These are phyloP conservation scores for Trypanosoma mega DNA, from an alignment of 208 protist genomes.

Conservation along the genomic window DNA sequence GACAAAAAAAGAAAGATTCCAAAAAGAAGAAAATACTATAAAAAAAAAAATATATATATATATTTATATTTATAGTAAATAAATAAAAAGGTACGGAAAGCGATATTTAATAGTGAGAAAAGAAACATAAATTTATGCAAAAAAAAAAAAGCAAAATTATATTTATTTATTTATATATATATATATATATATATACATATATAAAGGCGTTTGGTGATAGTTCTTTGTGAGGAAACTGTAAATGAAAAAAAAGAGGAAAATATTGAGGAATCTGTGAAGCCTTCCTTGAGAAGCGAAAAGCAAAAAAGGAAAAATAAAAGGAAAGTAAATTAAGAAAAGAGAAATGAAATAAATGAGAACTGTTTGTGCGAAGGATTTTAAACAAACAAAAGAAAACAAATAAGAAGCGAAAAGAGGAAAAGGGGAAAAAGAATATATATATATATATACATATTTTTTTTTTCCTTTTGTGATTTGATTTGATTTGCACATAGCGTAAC, in stretches of 20 bases:
- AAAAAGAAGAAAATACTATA: too few relatives aligned
- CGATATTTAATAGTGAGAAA: too few relatives aligned
- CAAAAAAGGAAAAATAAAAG: conserved; percentile 2
- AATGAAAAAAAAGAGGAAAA: conserved; percentile 11
- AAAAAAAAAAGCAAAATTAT: too few relatives aligned
- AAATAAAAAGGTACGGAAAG: too few relatives aligned
- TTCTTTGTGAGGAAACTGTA: neutral
- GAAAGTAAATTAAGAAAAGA: neutral
- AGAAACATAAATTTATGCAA: too few relatives aligned
- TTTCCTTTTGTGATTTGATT: neutral
- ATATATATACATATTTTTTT: neutral
- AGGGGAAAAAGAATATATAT: neutral
- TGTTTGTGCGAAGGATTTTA: neutral
- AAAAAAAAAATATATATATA: too few relatives aligned
- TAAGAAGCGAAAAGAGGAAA: conserved; percentile 4
- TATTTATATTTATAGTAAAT: too few relatives aligned
- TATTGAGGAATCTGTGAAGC: neutral
- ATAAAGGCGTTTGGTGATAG: neutral
- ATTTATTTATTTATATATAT: neutral
- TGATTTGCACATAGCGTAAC: too few relatives aligned
- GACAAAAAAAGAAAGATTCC: too few relatives aligned
- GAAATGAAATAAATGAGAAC: conserved; percentile 6
- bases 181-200: neutral
- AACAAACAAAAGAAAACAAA: neutral
- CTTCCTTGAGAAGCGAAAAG: neutral